Evolutionary conservation across 176 grass and related monocot species (phyloP).

Genomic region (Tuctoria greenei): DNA sequence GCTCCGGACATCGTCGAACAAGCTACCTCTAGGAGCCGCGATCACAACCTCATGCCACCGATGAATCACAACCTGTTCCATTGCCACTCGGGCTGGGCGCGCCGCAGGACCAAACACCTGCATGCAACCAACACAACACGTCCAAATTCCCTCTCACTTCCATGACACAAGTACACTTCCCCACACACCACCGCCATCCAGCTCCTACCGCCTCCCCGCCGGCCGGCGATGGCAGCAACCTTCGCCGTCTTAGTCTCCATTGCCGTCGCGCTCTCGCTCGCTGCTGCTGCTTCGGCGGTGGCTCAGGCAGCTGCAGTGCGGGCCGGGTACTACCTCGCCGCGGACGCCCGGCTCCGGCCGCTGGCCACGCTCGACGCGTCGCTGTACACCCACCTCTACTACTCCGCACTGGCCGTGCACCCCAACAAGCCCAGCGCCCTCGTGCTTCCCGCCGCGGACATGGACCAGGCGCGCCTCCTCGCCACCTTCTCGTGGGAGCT

Average conservation of each 20-base stretch:
- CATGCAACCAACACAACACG: slow-evolving; percentile 23
- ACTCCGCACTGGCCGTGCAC: slow-evolving; percentile 46
- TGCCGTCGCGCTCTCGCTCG: background rate
- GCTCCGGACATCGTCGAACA: too few relatives aligned
- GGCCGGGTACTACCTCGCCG: slow-evolving; percentile 72
- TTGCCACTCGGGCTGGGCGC: too few relatives aligned
- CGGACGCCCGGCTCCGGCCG: slow-evolving; percentile 43
- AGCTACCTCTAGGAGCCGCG: too few relatives aligned
- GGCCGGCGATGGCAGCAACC: slow-evolving; percentile 14
- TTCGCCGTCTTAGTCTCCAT: slow-evolving; percentile 10
- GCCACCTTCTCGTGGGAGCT: slow-evolving; percentile 51
- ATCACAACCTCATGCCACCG: too few relatives aligned
- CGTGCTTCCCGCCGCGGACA: slow-evolving; percentile 23
- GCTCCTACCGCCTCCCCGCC: background rate
- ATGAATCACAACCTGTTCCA: too few relatives aligned
- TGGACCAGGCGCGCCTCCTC: slow-evolving; percentile 34
- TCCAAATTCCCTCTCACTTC: slow-evolving; percentile 13
- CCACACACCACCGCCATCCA: background rate
- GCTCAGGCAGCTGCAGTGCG: slow-evolving; percentile 35
- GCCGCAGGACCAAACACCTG: slow-evolving; percentile 30
- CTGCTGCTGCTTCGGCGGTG: background rate
- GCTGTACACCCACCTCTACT: slow-evolving; percentile 89
- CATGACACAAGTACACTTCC: background rate
- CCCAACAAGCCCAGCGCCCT: slow-evolving; percentile 5
- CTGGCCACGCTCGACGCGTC: slow-evolving; percentile 49